phyloP scores from a whole-genome alignment of 2,329 filamentous ascomycete species.

The Fusarium subglutinans region DNA sequence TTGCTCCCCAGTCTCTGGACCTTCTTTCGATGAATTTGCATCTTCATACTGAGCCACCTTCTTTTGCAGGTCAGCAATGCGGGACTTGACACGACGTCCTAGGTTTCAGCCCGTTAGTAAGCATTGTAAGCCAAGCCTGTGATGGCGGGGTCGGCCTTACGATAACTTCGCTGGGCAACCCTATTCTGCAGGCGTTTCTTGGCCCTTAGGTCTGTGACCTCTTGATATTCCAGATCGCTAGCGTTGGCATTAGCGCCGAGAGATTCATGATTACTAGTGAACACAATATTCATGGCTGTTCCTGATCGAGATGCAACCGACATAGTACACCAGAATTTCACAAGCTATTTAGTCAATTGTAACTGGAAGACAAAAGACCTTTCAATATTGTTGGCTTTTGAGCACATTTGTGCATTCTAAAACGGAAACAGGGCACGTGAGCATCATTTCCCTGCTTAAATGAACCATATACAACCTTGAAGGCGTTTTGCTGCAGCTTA shows the following conservation, averaged over 20 bases:
- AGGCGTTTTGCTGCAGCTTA: background rate
- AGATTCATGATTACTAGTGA: background rate
- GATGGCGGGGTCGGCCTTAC: background rate
- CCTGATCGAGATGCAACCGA: background rate
- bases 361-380: background rate
- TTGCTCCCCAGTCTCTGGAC: background rate
- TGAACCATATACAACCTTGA: background rate
- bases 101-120: background rate
- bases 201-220: background rate
- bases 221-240: background rate
- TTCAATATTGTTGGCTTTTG: background rate
- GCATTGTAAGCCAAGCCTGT: background rate
- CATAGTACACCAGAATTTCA: background rate
- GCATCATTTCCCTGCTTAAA: background rate
- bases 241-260: background rate
- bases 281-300: background rate
- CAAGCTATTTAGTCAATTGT: background rate
- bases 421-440: background rate
- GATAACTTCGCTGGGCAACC: background rate
- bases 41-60: background rate
- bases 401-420: background rate
- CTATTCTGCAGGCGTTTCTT: background rate
- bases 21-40: background rate
- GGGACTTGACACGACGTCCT: background rate
- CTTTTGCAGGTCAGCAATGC: background rate